A percentile compares a stretch with the other conserved stretches of the same genome.
These are phyloP conservation scores for Hypoxylon lienhwacheense DNA, from an alignment of 495 filamentous ascomycete species.

Conservation along the genomic window DNA sequence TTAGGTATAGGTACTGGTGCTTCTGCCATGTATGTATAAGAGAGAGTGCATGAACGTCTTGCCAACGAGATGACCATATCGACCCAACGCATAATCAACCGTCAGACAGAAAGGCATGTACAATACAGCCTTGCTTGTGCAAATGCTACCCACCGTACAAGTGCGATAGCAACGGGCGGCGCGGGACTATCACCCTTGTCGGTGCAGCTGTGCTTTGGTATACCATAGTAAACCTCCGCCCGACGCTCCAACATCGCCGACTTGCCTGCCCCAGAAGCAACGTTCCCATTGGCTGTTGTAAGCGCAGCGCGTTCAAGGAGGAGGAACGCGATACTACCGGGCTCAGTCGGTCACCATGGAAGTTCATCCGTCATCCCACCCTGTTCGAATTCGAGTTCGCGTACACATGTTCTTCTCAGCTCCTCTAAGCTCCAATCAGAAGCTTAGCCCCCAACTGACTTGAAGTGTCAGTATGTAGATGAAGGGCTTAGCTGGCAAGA, in stretches of 20 bases:
- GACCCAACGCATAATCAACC: too few species aligned
- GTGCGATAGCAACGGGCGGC: conserved; percentile 10
- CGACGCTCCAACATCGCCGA: conserved; percentile 31
- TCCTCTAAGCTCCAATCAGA: conserved; percentile 11
- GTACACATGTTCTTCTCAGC: conserved; percentile 7
- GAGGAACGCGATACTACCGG: conserved; percentile 2
- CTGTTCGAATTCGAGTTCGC: conserved; percentile 9
- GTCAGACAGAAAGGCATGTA: too few species aligned
- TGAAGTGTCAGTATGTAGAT: conserved; percentile 5
- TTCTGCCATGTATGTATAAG: conserved; percentile 11
- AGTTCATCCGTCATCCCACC: conserved; percentile 9
- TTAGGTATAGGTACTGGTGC: too few species aligned
- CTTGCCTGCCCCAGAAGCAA: conserved; percentile 6
- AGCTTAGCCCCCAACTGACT: conserved; percentile 6
- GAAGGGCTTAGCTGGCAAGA: conserved; percentile 1
- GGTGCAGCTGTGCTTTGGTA: conserved; percentile 25
- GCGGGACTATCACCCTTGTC: conserved; percentile 26
- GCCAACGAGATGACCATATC: not conserved
- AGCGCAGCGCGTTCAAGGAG: conserved; percentile 19
- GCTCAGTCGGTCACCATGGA: conserved; percentile 7
- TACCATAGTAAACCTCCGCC: conserved; percentile 22
- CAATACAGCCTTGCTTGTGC: conserved; percentile 27
- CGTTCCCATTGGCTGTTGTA: conserved; percentile 17
- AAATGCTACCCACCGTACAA: not conserved
- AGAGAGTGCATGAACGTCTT: not conserved